Conservation (phyloP, 176 grass and related monocot genomes). For the Carex cristatella region DNA sequence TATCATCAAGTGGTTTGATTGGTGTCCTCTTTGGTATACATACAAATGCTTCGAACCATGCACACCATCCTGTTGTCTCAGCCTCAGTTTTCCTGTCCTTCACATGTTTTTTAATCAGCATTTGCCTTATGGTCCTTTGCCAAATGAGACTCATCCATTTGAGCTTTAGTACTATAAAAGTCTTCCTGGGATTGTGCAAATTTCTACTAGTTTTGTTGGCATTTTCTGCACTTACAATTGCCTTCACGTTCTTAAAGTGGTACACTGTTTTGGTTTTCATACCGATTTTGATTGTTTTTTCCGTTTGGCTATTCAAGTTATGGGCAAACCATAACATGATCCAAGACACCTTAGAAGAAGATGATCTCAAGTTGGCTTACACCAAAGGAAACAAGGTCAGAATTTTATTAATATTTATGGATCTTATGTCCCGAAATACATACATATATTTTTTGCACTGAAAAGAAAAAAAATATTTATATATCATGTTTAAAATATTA, state of each 20-base stretch:
- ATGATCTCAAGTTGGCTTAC: background rate
- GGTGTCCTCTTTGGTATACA: constrained; percentile 1
- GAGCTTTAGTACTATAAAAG: background rate
- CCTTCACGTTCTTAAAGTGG: background rate
- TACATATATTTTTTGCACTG: too few species aligned
- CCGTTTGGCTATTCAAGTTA: background rate
- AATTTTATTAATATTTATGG: background rate
- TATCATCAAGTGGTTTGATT: background rate
- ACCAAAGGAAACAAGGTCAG: background rate
- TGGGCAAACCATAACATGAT: background rate
- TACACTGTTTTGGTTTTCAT: background rate
- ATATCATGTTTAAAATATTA: background rate
- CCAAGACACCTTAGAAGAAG: background rate
- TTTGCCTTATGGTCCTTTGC: background rate
- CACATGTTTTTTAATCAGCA: background rate
- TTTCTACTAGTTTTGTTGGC: background rate
- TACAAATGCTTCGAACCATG: background rate
- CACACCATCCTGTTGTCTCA: background rate
- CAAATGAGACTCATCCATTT: background rate
- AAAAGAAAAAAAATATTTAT: background rate
- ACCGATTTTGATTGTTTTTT: background rate
- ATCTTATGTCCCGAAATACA: too few species aligned
- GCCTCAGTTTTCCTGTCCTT: background rate
- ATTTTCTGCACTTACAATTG: background rate
- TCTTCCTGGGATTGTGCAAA: background rate